phyloP scores from a whole-genome alignment of 2,329 filamentous ascomycete genomes.

The Cladosporium sp. region DNA sequence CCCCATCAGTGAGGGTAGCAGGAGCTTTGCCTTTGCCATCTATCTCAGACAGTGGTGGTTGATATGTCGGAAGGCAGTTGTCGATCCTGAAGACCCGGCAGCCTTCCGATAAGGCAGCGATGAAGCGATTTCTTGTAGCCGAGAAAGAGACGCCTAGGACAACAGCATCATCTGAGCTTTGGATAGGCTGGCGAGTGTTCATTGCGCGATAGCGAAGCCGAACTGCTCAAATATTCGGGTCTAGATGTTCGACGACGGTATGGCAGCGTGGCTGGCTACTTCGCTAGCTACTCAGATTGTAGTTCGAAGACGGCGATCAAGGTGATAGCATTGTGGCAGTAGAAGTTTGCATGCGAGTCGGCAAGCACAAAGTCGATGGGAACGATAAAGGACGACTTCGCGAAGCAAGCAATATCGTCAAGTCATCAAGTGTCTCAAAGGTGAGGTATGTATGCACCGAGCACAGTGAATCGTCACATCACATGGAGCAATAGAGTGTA shows the following conservation, averaged over 20 bases:
- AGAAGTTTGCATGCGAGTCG: neutral
- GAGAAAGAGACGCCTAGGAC: conserved; percentile 86
- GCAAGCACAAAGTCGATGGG: neutral
- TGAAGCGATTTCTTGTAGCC: conserved; percentile 74
- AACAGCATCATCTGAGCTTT: conserved; percentile 64
- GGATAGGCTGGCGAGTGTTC: conserved; percentile 85
- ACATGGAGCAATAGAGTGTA: neutral
- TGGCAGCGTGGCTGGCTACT: neutral
- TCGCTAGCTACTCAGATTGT: too few species aligned
- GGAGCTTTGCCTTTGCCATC: conserved; percentile 1
- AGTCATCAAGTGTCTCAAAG: too few species aligned
- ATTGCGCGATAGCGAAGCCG: conserved; percentile 42
- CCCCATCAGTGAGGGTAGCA: conserved; percentile 14
- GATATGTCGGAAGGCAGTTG: conserved; percentile 31
- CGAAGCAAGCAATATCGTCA: too few species aligned
- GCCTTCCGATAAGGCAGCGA: conserved; percentile 77
- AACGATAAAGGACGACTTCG: too few species aligned
- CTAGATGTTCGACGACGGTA: neutral
- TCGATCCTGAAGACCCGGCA: conserved; percentile 51
- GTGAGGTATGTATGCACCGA: too few species aligned
- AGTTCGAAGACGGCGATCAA: neutral
- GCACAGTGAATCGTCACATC: neutral
- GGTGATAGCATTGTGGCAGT: neutral
- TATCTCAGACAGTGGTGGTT: conserved; percentile 13
- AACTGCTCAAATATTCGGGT: neutral